Evolutionary conservation across 1,284 basidiomycete species (phyloP).

Genomic region (Vanrija sp.): DNA sequence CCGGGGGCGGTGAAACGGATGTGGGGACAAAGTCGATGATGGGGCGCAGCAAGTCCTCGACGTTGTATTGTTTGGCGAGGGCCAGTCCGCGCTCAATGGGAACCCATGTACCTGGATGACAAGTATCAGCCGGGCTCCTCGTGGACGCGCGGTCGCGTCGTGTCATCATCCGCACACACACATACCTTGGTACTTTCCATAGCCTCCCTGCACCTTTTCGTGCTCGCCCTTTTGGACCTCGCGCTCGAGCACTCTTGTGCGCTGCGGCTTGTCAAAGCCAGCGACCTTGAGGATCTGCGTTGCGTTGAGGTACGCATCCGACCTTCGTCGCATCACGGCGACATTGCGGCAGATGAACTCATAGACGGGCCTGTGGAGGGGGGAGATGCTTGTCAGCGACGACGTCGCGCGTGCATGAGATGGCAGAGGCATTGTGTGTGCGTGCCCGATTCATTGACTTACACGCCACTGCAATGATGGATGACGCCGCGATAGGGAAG

Average conservation of each 20-base stretch:
- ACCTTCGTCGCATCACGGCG: constrained; percentile 93
- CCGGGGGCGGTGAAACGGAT: constrained; percentile 87
- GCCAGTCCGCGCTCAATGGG: constrained; percentile 85
- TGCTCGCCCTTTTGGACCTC: constrained; percentile 99
- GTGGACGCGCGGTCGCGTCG: not conserved
- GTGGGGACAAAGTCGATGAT: constrained; percentile 93
- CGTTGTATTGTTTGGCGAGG: constrained; percentile 89
- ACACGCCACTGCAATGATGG: constrained; percentile 45
- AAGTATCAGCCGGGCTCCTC: not conserved
- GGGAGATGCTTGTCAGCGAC: not conserved
- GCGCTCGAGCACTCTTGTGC: constrained; percentile 93
- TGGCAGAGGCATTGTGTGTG: not conserved
- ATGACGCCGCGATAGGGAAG: not conserved
- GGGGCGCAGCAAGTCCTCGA: constrained; percentile 80
- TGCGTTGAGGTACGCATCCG: constrained; percentile 97
- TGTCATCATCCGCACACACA: constrained; percentile 41
- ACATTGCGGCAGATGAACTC: constrained; percentile 82
- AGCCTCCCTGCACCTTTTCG: constrained; percentile 99
- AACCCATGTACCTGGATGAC: constrained; percentile 86
- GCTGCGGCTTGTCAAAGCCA: constrained; percentile 97
- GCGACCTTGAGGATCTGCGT: constrained; percentile 99
- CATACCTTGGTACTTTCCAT: constrained; percentile 98
- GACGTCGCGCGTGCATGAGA: not conserved
- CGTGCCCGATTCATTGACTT: constrained; percentile 19
- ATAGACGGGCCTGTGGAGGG: constrained; percentile 42